phyloP scores from a whole-genome alignment of 129 eudicot genomes.

The Calendula officinalis region DNA sequence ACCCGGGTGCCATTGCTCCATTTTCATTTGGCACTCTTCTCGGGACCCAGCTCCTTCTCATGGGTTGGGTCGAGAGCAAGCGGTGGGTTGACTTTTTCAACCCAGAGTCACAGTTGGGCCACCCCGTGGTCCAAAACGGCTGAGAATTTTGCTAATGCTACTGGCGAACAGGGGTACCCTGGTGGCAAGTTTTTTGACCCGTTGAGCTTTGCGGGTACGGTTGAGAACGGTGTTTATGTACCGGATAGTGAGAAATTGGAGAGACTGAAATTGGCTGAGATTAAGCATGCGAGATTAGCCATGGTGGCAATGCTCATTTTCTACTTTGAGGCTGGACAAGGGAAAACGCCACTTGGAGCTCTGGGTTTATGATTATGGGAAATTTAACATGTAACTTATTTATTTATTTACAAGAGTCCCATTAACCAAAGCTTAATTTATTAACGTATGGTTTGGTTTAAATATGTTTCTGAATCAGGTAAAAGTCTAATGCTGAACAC shows the following conservation, averaged over 20 bases:
- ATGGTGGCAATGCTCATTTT: conserved; percentile 88
- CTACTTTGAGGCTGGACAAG: conserved; percentile 94
- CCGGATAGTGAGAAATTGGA: conserved; percentile 80
- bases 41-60: conserved; percentile 81
- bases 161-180: conserved; percentile 89
- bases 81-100: conserved; percentile 89
- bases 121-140: conserved; percentile 91
- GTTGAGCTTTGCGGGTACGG: conserved; percentile 53
- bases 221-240: conserved; percentile 59
- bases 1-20: too few species aligned
- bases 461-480: too few species aligned
- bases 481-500: too few species aligned
- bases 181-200: conserved; percentile 46
- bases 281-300: conserved; percentile 83
- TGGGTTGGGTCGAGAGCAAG: conserved; percentile 99
- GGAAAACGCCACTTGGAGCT: conserved; percentile 93
- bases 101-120: conserved; percentile 97
- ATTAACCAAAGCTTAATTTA: conserved; percentile 3
- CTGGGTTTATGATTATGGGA: conserved; percentile 57
- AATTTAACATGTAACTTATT: conserved; percentile 35
- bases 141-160: conserved; percentile 81
- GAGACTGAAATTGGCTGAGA: conserved; percentile 82
- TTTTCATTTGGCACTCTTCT: conserved; percentile 74
- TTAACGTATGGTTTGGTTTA: neutral
- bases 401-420: conserved; percentile 33